These are phyloP conservation scores for Polytrichum commune DNA, from an alignment of 225 moss, liverwort and hornwort genomes.

Conservation along the genomic window DNA sequence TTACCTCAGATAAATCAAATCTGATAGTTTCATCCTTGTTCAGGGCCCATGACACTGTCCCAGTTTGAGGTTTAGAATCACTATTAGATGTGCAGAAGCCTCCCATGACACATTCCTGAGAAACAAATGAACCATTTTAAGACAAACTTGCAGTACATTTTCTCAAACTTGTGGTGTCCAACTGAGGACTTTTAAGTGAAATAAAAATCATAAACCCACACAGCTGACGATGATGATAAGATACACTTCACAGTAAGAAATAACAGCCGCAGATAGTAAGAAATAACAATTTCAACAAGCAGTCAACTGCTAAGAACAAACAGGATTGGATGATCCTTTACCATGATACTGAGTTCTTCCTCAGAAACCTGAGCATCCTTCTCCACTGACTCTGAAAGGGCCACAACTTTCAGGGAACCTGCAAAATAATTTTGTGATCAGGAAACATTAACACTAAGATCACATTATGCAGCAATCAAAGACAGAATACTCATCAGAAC, in stretches of 20 bases:
- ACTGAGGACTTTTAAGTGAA: neutral
- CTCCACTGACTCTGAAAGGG: slow-evolving; percentile 37
- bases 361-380: slow-evolving; percentile 24
- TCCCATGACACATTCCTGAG: slow-evolving; percentile 29
- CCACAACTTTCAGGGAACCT: slow-evolving; percentile 19
- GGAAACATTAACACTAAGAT: too few species aligned
- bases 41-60: slow-evolving; percentile 34
- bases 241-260: neutral
- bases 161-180: neutral
- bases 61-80: slow-evolving; percentile 23
- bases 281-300: too few species aligned
- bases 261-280: too few species aligned
- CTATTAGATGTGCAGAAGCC: slow-evolving; percentile 28
- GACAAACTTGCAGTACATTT: too few species aligned
- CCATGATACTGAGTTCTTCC: slow-evolving; percentile 20
- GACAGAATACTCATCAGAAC: too few species aligned
- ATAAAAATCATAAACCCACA: neutral
- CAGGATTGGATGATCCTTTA: neutral
- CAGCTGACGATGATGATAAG: neutral
- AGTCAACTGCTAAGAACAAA: neutral
- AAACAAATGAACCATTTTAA: neutral
- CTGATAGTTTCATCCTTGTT: slow-evolving; percentile 42
- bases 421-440: too few species aligned
- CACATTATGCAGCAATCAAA: too few species aligned
- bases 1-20: slow-evolving; percentile 40